These are phyloP conservation scores for Rhinocladiella similis DNA, from an alignment of 2,329 filamentous ascomycete species.

Conservation along the genomic window DNA sequence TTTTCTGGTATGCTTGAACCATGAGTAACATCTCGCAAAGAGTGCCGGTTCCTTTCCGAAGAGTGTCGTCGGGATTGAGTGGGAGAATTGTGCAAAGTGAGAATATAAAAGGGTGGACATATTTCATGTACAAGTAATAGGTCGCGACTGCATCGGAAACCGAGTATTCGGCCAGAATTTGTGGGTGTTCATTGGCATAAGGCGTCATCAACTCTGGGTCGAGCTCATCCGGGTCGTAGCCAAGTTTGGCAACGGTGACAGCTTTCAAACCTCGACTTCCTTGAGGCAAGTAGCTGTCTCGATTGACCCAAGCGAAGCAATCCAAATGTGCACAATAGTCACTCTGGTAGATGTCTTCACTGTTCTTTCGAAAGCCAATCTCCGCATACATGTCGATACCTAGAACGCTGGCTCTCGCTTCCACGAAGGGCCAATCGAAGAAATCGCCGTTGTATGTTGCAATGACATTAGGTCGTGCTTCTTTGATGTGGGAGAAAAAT, in stretches of 20 bases:
- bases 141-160: constrained; percentile 98
- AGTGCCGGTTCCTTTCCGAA: constrained; percentile 95
- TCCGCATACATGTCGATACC: constrained; percentile 99
- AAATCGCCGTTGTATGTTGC: constrained; percentile 99
- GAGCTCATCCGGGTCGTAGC: constrained; percentile 96
- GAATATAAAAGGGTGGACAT: constrained; percentile 99
- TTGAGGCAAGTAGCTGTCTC: constrained; percentile 96
- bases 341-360: constrained; percentile 93
- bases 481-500: constrained; percentile 95
- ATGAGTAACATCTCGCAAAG: constrained; percentile 99
- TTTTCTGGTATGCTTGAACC: constrained; percentile 93
- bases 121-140: constrained; percentile 99
- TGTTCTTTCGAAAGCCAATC: constrained; percentile 94
- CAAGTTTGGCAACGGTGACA: constrained; percentile 95
- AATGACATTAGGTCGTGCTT: constrained; percentile 91
- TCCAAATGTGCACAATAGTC: constrained; percentile 98
- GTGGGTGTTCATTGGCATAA: constrained; percentile 80
- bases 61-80: constrained; percentile 84
- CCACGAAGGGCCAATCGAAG: constrained; percentile 99
- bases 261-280: constrained; percentile 96
- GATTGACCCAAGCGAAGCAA: constrained; percentile 97
- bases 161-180: constrained; percentile 94
- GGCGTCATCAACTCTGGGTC: constrained; percentile 97
- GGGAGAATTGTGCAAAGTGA: constrained; percentile 96
- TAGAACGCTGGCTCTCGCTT: constrained; percentile 85